phyloP scores from a whole-genome alignment of 179 eudicot genomes.

The Pouteria campechiana region DNA sequence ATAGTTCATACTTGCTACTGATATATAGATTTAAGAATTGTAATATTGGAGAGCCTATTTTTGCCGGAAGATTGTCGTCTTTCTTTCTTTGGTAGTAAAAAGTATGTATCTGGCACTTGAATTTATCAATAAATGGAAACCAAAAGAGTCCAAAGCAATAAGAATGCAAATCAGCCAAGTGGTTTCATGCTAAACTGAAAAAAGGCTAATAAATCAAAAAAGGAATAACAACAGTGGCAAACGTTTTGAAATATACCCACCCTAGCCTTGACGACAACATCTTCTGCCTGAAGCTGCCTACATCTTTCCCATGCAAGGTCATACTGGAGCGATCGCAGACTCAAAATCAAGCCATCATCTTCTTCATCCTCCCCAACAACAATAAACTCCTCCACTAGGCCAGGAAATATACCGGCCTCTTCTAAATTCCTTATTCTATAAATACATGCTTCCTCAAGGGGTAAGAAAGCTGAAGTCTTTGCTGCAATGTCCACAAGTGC shows the following conservation, averaged over 20 bases:
- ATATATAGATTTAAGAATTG: no score
- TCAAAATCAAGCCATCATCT: constrained; percentile 81
- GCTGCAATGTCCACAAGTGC: constrained; percentile 84
- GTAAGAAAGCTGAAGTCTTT: constrained; percentile 86
- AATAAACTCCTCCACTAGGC: constrained; percentile 62
- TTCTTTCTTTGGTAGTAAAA: no score
- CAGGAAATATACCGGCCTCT: constrained; percentile 86
- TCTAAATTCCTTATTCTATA: constrained; percentile 51
- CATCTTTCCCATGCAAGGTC: constrained; percentile 97
- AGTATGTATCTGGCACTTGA: no score
- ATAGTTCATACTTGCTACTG: no score
- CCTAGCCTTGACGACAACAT: constrained; percentile 84
- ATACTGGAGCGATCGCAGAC: constrained; percentile 59
- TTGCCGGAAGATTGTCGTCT: no score
- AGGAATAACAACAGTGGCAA: background rate
- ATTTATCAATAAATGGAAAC: no score
- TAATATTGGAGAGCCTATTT: no score
- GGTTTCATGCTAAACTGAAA: no score
- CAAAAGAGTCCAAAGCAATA: no score
- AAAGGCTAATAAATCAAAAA: constrained; percentile 2
- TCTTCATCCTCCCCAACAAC: constrained; percentile 71
- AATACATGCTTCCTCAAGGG: constrained; percentile 70
- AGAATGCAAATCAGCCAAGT: no score
- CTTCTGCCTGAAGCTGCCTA: constrained; percentile 93
- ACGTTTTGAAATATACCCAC: constrained; percentile 22